Conservation (phyloP, 2,329 filamentous ascomycete genomes). For the Fusarium sublunatum region DNA sequence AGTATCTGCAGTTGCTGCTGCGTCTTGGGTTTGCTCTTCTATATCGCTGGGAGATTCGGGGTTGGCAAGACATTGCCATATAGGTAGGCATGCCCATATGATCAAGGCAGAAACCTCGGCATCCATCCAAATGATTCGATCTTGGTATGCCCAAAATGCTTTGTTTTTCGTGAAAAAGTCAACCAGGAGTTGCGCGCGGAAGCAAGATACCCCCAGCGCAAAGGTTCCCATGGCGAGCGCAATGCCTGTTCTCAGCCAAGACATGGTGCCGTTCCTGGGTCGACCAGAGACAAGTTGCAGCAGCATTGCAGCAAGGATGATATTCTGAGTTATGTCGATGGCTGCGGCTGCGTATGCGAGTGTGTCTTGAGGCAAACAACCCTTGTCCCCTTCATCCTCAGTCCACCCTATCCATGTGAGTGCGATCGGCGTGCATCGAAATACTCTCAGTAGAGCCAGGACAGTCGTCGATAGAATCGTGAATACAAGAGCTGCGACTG, state of each 20-base stretch:
- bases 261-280: constrained; percentile 54
- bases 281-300: constrained; percentile 54
- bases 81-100: constrained; percentile 56
- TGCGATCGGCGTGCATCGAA: constrained; percentile 55
- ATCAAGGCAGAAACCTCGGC: constrained; percentile 57
- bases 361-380: constrained; percentile 38
- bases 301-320: constrained; percentile 57
- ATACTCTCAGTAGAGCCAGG: constrained; percentile 53
- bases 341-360: constrained; percentile 57
- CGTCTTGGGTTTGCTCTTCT: constrained; percentile 33
- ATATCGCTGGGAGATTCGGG: neutral
- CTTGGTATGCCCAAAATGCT: constrained; percentile 56
- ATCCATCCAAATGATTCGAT: constrained; percentile 57
- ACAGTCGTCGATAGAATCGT: constrained; percentile 51
- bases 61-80: constrained; percentile 44
- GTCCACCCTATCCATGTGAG: constrained; percentile 50
- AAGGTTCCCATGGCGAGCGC: constrained; percentile 60
- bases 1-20: constrained; percentile 9
- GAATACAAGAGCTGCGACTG: constrained; percentile 50
- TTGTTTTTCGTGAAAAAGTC: constrained; percentile 50
- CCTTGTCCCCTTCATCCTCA: constrained; percentile 3
- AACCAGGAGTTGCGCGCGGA: constrained; percentile 51
- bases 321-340: constrained; percentile 60
- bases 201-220: constrained; percentile 51
- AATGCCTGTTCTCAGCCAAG: constrained; percentile 56